A percentile compares a stretch with the other conserved stretches of the same genome.
phyloP scores from a whole-genome alignment of 768 basidiomycete genomes.

The Chalciporus chontae region DNA sequence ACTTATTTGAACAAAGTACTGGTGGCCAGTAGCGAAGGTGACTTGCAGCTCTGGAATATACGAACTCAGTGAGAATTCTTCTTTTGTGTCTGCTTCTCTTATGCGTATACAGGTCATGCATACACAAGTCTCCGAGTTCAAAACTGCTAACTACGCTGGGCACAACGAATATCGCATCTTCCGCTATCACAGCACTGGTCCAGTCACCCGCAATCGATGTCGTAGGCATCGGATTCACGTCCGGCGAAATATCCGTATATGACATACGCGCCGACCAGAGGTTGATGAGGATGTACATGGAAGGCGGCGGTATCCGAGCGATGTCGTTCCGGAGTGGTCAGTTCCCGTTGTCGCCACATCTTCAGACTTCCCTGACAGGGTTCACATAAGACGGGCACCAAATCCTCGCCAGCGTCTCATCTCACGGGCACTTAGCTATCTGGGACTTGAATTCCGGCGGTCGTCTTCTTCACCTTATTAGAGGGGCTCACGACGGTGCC shows the following conservation, averaged over 20 bases:
- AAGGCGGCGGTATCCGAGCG: conserved; percentile 72
- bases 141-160: conserved; percentile 44
- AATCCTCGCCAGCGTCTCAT: conserved; percentile 83
- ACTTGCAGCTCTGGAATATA: conserved; percentile 92
- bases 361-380: conserved; percentile 1
- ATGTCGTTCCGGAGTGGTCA: conserved; percentile 85
- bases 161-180: conserved; percentile 26
- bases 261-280: conserved; percentile 90
- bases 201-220: conserved; percentile 98
- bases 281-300: conserved; percentile 87
- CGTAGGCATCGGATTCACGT: conserved; percentile 86
- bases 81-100: neutral
- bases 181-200: conserved; percentile 70
- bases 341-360: conserved; percentile 19
- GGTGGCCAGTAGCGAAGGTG: conserved; percentile 76
- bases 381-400: conserved; percentile 70
- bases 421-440: conserved; percentile 82
- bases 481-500: conserved; percentile 85
- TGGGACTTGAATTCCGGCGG: conserved; percentile 91
- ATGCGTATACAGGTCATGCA: conserved; percentile 55
- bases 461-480: conserved; percentile 76
- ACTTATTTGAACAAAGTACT: conserved; percentile 97
- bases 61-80: conserved; percentile 59
- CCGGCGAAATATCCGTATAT: conserved; percentile 84
- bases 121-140: conserved; percentile 70